Base-by-base conservation (phyloP, 75 land plant species). In the Azolla pinnata region DNA sequence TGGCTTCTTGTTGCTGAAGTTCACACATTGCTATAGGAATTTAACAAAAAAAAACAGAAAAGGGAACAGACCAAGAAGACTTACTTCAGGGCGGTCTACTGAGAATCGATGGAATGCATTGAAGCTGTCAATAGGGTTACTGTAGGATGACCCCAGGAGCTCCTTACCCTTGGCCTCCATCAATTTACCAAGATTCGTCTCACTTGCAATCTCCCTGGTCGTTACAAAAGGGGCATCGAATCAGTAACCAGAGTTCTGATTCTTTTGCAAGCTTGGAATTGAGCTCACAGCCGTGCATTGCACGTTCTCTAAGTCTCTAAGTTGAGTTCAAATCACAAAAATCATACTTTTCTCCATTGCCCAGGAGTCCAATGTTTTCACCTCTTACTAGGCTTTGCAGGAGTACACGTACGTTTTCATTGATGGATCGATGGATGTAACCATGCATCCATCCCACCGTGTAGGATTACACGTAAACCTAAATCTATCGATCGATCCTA, bases 21-120 rank as follows among this genome's bases (percentile, higher is more conserved):
- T n/a, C n/a, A n/a, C n/a, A n/a, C n/a, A n/a, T n/a, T n/a, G n/a
- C n/a, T n/a, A n/a, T n/a, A n/a, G n/a, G n/a, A n/a, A n/a, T n/a
- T n/a, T n/a, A n/a, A 9, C 24, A 18, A 19, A 9, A 24, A 8
- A 51, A 24, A 8, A 8, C 5, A 8, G 7, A 55, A 55, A 55
- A 12, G n/a, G 57, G 14, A 10, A 12, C 61, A 33, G 5, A 32
- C 44, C 24, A 25, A 42, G 27, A n/a, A 1, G 24, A 60, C 27
- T 44, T 51, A 83, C 97, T 77, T 90, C 88, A 32, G 96, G 96
- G 67, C 83, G 67, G 2, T 83, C 63, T 47, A 67, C 87, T 23
- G 90, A 76, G 64, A 75, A 79, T 56, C 77, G 65, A 19, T 89
- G 87, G 47, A 93, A 81, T 17, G 69, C 64, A 23, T 27, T 54